Percentiles rank a stretch among this genome's conserved stretches.
Conservation (phyloP, 768 basidiomycete genomes). For the Lactifluus rugatus region DNA sequence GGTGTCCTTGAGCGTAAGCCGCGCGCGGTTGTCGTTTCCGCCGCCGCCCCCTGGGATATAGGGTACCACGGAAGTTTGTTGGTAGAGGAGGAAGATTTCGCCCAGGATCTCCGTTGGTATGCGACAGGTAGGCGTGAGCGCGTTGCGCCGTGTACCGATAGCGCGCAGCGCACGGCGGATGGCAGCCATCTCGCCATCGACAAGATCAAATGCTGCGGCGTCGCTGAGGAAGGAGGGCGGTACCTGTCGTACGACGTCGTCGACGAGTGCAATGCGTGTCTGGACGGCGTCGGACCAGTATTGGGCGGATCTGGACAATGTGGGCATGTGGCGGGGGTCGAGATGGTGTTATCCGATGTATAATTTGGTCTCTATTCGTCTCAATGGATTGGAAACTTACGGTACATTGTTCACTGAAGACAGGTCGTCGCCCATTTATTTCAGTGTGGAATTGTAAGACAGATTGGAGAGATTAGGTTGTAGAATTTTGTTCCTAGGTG, state of each 20-base stretch:
- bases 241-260: constrained; percentile 6
- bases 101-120: constrained; percentile 12
- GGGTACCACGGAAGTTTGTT: neutral
- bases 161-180: constrained; percentile 5
- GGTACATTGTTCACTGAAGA: neutral
- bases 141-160: constrained; percentile 9
- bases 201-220: neutral
- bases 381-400: constrained; percentile 3
- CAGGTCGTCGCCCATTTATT: constrained; percentile 5
- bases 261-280: constrained; percentile 6
- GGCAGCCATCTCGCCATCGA: constrained; percentile 11
- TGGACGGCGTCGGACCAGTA: constrained; percentile 13
- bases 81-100: constrained; percentile 14
- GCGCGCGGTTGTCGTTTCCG: neutral
- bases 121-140: constrained; percentile 10
- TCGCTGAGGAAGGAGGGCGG: constrained; percentile 2
- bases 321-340: neutral
- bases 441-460: neutral
- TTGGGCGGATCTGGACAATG: constrained; percentile 4
- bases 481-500: neutral
- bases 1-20: neutral
- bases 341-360: neutral
- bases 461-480: neutral
- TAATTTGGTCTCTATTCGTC: neutral
- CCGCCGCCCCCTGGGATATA: neutral